phyloP scores from a whole-genome alignment of 1,139 yeast genomes.

The Pneumocystis wakefieldiae region DNA sequence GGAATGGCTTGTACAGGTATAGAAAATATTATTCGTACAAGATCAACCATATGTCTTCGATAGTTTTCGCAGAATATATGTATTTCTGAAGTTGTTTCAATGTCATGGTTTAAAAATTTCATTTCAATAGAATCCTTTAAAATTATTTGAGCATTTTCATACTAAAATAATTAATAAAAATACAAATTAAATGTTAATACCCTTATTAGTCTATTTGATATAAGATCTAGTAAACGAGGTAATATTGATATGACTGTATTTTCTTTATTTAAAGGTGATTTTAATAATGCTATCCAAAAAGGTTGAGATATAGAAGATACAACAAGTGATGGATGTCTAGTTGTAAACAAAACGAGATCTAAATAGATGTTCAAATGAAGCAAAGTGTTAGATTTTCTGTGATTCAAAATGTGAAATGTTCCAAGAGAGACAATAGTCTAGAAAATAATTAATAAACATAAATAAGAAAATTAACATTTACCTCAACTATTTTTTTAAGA shows the following conservation, averaged over 20 bases:
- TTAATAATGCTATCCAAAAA: constrained; percentile 78
- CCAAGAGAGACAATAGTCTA: background rate
- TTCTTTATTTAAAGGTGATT: constrained; percentile 30
- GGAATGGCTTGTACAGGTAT: constrained; percentile 23
- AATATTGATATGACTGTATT: constrained; percentile 25
- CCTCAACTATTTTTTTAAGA: constrained; percentile 72
- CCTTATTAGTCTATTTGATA: constrained; percentile 57
- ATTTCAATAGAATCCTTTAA: constrained; percentile 30
- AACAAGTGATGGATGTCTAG: constrained; percentile 73
- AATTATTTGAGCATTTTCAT: constrained; percentile 50
- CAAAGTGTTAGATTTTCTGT: constrained; percentile 48
- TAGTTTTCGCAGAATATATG: constrained; percentile 65
- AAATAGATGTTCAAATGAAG: constrained; percentile 40
- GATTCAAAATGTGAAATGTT: constrained; percentile 81
- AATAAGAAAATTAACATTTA: background rate
- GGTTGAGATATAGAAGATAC: constrained; percentile 81
- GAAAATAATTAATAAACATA: background rate
- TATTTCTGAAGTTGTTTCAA: constrained; percentile 74
- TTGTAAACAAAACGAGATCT: constrained; percentile 60
- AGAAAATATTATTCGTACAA: constrained; percentile 75
- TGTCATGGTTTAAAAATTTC: constrained; percentile 61
- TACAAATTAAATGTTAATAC: background rate
- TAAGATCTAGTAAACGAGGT: constrained; percentile 55
- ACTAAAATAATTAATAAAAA: constrained; percentile 27
- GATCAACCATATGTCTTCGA: constrained; percentile 75